Evolutionary conservation across 371 early-diverging fungal species (phyloP), one percentile per base, ranked within the genome.

Genomic region (Lichtheimia corymbifera): DNA sequence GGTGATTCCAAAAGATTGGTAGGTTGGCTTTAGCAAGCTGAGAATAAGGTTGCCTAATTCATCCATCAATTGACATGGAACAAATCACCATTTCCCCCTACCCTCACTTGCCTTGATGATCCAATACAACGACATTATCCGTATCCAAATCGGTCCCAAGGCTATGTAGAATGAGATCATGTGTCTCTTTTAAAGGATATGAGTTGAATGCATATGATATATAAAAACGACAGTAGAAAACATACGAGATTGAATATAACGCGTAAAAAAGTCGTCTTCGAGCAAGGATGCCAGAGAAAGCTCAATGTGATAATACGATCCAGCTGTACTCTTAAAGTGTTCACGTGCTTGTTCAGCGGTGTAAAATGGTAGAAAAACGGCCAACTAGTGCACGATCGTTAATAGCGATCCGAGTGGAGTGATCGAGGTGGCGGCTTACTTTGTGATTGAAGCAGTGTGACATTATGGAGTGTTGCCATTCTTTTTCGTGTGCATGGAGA

Each of bases 1-100:
- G 2, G 64, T 65, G n/a, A 87, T 63, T 35, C 88, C 88, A 63
- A 87, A 77, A 11, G 71, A 66, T 57, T 87, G 83, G 52, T 82
- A 85, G 0, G 84, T 75, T 25, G 82, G 72, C 58, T 87, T 87
- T 22, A 72, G 64, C n/a, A 87, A 57, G 44, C 81, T 82, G 28
- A 87, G 59, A 6, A 71, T 69, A 9, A 87, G 60, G 25, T 66
- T 72, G 41, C 80, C 80, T 74, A 58, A 22, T 22, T 22, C 22
- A 22, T 22, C 13, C 50, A 43, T 51, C 59, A 28, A 22, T 35
- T 52, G n/a, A 44, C 14, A 47, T 54, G 24, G 14, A 15, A 22
- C 22, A 22, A 22, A n/a, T 12, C 14, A 35, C 5, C 28, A 13
- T 14, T 14, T 25, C 4, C 56, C 35, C 13, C 15, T 25, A 28